Evolutionary conservation across 192 early-diverging fungal species (phyloP), one percentile per base, ranked within the genome.

Genomic region (Phlyctochytrium bullatum): DNA sequence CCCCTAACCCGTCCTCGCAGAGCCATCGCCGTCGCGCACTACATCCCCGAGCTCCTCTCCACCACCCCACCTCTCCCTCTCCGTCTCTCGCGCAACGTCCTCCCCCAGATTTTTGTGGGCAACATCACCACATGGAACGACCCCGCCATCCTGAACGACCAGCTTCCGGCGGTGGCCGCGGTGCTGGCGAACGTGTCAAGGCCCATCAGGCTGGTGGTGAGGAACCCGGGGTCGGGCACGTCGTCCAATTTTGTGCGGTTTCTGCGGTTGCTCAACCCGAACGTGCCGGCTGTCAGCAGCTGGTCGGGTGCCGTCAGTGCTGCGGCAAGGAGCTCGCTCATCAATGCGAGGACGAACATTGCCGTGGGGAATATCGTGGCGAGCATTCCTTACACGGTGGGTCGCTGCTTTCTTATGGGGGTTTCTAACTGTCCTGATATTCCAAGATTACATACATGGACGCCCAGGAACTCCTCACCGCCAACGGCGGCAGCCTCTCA

Each of bases 11-110:
- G 6, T 57, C 6, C 54, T 57, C 12, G 14, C 27, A 57, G 54
- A 57, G 54, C 54, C 75, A 80, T 69, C 36, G 64, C 28, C 28
- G 33, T 69, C 31, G 68, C 68, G 6, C 35, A 69, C 35, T 36
- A 67, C 34, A 67, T 69, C 1, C 68, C 68, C 34, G 25, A 52
- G 12, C 62, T 67, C 23, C 20, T 17, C 12, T 52, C 12, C 2
- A 16, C 32, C 17, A 67, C 47, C 1, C 40, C 40, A 14, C 40
- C 40, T 47, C 40, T 47, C 40, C 10, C 20, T 20, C 53, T 71
- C 6, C 23, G 12, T 25, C 63, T 71, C 16, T 56, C 63, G 25
- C 61, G 69, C 31, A 67, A 71, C 23, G 65, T 23, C 33, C 25
- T 71, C 28, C 36, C 52, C 23, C 29, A 56, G 17, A 71, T 71